Percentiles rank a stretch among this genome's conserved stretches.
These are phyloP conservation scores for Ophiognomonia clavigignenti-juglandacearum DNA, from an alignment of 2,329 filamentous ascomycete genomes.

Conservation along the genomic window DNA sequence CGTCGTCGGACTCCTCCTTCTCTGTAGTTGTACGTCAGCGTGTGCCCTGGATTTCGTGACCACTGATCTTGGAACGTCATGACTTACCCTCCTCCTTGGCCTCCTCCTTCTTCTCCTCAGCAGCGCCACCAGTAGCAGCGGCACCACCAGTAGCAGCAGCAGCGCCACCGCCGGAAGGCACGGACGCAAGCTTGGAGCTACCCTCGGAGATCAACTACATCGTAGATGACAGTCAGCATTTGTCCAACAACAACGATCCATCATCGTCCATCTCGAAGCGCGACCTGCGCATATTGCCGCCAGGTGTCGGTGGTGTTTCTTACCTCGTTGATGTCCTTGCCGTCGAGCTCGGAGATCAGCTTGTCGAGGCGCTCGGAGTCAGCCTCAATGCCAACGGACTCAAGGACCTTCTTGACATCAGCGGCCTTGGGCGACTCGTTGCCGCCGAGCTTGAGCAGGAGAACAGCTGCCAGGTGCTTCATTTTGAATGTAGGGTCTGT, in stretches of 20 bases:
- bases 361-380: conserved; percentile 80
- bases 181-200: conserved; percentile 90
- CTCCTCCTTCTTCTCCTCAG: conserved; percentile 58
- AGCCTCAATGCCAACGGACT: conserved; percentile 91
- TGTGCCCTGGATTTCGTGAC: conserved; percentile 3
- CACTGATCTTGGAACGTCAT: neutral
- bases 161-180: conserved; percentile 77
- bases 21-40: conserved; percentile 34
- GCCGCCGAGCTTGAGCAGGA: conserved; percentile 91
- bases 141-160: conserved; percentile 63
- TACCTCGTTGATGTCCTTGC: conserved; percentile 92
- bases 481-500: conserved; percentile 61
- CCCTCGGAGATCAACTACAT: conserved; percentile 84
- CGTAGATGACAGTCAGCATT: neutral
- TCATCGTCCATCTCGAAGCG: no score
- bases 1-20: conserved; percentile 69
- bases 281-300: neutral
- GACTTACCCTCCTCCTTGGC: conserved; percentile 77
- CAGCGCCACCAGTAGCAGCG: conserved; percentile 62
- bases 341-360: conserved; percentile 86
- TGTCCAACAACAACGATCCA: neutral
- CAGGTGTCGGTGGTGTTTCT: conserved; percentile 30
- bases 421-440: conserved; percentile 81
- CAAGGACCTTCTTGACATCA: conserved; percentile 86
- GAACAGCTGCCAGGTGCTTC: conserved; percentile 99